Evolutionary conservation across 129 eudicot species (phyloP).

Genomic region (Cynara cardunculus): DNA sequence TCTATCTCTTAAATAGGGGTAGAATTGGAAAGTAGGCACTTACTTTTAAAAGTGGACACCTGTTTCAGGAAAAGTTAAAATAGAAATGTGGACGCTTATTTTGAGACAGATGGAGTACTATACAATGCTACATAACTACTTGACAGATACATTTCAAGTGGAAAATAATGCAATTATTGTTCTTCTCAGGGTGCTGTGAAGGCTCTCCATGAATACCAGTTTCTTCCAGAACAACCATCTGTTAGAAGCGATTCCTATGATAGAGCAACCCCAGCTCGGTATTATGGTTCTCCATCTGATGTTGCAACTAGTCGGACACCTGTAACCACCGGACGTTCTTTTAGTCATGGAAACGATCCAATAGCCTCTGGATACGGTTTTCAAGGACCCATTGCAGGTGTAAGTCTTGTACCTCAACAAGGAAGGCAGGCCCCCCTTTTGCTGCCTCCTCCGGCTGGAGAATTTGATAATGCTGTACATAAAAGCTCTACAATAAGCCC

Average conservation of each 20-base stretch:
- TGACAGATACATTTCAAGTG: background rate
- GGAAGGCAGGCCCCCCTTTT: conserved; percentile 41
- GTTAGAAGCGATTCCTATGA: conserved; percentile 65
- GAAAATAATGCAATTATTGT: background rate
- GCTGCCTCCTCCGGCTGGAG: conserved; percentile 43
- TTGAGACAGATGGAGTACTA: background rate
- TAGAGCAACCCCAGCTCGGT: conserved; percentile 53
- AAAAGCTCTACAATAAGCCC: conserved; percentile 35
- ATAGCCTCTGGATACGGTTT: conserved; percentile 44
- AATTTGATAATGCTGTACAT: conserved; percentile 36
- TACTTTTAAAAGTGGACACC: background rate
- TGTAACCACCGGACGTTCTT: conserved; percentile 33
- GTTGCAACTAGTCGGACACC: conserved; percentile 40
- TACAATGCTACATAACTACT: too few relatives aligned
- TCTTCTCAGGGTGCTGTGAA: conserved; percentile 49
- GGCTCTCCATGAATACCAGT: conserved; percentile 72
- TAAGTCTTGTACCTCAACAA: conserved; percentile 54
- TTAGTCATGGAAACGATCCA: conserved; percentile 43
- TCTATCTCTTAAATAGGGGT: background rate
- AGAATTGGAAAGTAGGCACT: background rate
- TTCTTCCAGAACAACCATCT: conserved; percentile 92
- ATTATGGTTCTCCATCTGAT: conserved; percentile 55
- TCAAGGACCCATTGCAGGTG: conserved; percentile 42
- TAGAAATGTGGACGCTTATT: too few relatives aligned
- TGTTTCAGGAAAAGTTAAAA: too few relatives aligned